Percentiles rank a stretch among this genome's conserved stretches.
Evolutionary conservation across 495 filamentous ascomycete species (phyloP).

Genomic region (Corynascus novoguineensis): DNA sequence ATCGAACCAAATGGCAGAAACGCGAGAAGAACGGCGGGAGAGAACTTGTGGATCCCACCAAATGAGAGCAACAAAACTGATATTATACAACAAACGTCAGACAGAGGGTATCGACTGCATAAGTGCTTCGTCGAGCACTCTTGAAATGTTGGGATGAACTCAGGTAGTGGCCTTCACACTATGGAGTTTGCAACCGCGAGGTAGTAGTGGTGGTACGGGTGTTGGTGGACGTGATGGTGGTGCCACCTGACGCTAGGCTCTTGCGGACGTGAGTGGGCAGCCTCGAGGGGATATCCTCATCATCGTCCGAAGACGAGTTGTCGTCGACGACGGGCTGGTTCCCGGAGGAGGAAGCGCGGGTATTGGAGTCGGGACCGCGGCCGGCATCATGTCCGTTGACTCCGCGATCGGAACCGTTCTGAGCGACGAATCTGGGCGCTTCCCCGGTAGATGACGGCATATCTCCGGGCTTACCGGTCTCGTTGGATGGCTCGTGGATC

Average conservation of each 20-base stretch:
- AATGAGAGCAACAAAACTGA: not conserved
- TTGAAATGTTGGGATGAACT: not conserved
- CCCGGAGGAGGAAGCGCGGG: no score
- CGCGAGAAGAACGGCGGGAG: not conserved
- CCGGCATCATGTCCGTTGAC: not conserved
- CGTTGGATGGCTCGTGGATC: conserved; percentile 13
- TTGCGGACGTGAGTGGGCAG: conserved; percentile 29
- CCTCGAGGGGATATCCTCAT: conserved; percentile 40
- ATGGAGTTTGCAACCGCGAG: conserved; percentile 1
- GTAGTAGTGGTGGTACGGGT: no score
- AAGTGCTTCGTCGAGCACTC: no score
- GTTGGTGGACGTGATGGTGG: no score
- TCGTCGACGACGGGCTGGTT: conserved; percentile 15
- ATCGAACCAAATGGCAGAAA: not conserved
- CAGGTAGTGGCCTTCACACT: not conserved
- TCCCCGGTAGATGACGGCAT: not conserved
- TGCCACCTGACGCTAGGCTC: conserved; percentile 13
- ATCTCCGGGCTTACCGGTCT: not conserved
- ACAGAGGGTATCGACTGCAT: not conserved
- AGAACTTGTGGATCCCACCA: not conserved
- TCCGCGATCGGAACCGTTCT: not conserved
- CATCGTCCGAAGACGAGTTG: conserved; percentile 32
- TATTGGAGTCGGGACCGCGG: not conserved
- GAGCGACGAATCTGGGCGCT: not conserved
- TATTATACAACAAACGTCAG: not conserved